Conservation (phyloP, 2,329 filamentous ascomycete genomes). For the Teratosphaeria zuluensis region DNA sequence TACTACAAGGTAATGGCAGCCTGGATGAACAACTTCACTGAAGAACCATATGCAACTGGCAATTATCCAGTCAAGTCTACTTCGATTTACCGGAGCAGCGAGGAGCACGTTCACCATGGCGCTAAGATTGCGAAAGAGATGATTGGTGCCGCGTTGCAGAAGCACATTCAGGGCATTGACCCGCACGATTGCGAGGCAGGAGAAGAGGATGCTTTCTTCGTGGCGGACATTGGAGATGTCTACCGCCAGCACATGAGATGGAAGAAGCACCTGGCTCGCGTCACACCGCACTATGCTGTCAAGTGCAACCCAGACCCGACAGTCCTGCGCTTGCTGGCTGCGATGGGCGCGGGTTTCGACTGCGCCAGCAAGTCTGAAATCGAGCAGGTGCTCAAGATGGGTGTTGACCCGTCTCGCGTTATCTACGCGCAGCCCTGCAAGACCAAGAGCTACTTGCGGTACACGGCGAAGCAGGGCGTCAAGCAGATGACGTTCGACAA, state of each 20-base stretch:
- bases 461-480: conserved; percentile 73
- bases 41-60: conserved; percentile 28
- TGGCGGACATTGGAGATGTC: conserved; percentile 94
- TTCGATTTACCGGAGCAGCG: conserved; percentile 15
- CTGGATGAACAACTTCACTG: conserved; percentile 30
- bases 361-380: conserved; percentile 98
- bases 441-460: conserved; percentile 94
- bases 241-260: conserved; percentile 98
- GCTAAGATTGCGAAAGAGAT: conserved; percentile 58
- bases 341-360: conserved; percentile 89
- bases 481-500: conserved; percentile 99
- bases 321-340: conserved; percentile 77
- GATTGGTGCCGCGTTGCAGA: conserved; percentile 78
- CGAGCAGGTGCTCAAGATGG: conserved; percentile 75
- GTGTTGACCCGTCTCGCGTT: conserved; percentile 78
- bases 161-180: conserved; percentile 74
- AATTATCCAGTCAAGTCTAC: conserved; percentile 15
- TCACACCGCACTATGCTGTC: conserved; percentile 97
- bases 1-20: conserved; percentile 1
- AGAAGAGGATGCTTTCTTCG: conserved; percentile 96
- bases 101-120: conserved; percentile 36
- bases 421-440: conserved; percentile 99
- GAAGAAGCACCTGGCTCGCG: conserved; percentile 85
- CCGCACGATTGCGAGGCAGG: conserved; percentile 80
- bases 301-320: conserved; percentile 96